Conservation (phyloP, 306 rosid genomes). For the Casuarina glauca region DNA sequence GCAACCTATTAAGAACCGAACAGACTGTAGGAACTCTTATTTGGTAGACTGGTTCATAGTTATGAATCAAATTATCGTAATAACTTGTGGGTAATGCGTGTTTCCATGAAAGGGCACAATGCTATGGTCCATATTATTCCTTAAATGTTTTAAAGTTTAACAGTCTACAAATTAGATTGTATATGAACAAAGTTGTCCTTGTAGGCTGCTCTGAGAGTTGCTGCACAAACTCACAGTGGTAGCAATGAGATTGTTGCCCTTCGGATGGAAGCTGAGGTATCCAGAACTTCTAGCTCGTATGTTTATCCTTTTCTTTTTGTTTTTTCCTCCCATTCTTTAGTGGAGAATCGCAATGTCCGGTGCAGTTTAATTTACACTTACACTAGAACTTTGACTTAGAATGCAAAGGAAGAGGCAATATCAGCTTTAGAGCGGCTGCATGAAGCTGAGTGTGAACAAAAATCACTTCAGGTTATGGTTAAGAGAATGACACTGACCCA, state of each 20-base stretch:
- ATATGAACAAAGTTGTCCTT: conserved; percentile 16
- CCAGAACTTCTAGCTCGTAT: conserved; percentile 52
- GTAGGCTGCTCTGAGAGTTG: conserved; percentile 79
- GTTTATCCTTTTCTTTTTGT: conserved; percentile 30
- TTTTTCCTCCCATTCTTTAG: conserved; percentile 14
- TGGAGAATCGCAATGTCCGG: conserved; percentile 15
- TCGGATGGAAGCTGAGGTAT: conserved; percentile 81
- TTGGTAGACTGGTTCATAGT: neutral
- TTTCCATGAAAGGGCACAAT: neutral
- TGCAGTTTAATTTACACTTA: conserved; percentile 21
- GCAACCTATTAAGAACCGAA: neutral
- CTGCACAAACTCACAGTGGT: conserved; percentile 54
- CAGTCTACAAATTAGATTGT: neutral
- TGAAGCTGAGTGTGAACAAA: conserved; percentile 51
- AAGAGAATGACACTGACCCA: conserved; percentile 78
- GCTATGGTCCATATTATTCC: neutral
- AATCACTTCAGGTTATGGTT: conserved; percentile 48
- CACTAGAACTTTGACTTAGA: conserved; percentile 33
- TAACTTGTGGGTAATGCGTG: neutral
- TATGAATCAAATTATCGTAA: neutral
- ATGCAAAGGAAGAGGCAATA: conserved; percentile 63
- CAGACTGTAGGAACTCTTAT: neutral
- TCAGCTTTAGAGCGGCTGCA: conserved; percentile 62
- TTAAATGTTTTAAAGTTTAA: neutral
- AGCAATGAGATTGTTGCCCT: conserved; percentile 38